A percentile compares a stretch with the other conserved stretches of the same genome.
phyloP scores from a whole-genome alignment of 352 stramenopile genomes.

The Phytophthora colocasiae region DNA sequence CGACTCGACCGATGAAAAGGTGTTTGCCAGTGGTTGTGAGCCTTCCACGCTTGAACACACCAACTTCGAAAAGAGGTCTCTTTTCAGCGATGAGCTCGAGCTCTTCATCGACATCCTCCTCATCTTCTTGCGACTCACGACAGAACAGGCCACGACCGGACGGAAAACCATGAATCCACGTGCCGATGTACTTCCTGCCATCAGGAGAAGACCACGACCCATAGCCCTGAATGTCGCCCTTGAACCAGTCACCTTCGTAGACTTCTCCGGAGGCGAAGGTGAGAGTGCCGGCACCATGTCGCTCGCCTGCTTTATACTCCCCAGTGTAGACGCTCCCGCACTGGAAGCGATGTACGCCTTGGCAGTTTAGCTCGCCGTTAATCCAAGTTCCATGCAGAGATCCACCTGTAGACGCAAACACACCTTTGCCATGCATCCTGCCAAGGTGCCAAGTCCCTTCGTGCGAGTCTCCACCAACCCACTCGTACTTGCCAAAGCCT shows the following conservation, averaged over 20 bases:
- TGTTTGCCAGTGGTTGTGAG: constrained; percentile 47
- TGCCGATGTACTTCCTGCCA: constrained; percentile 58
- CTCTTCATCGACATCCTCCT: constrained; percentile 31
- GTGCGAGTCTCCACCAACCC: constrained; percentile 72
- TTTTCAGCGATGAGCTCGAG: constrained; percentile 17
- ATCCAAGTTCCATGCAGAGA: constrained; percentile 60
- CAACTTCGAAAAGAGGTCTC: constrained; percentile 31
- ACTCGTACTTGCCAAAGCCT: constrained; percentile 75
- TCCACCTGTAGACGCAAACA: constrained; percentile 48
- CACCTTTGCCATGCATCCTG: constrained; percentile 71
- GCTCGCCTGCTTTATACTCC: constrained; percentile 49
- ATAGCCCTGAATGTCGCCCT: constrained; percentile 61
- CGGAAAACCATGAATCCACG: constrained; percentile 62
- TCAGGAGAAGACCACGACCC: constrained; percentile 64
- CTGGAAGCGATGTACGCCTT: constrained; percentile 56
- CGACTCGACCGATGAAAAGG: constrained; percentile 53
- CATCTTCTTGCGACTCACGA: constrained; percentile 27
- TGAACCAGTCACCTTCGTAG: constrained; percentile 74
- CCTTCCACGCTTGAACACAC: constrained; percentile 55
- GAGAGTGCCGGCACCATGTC: constrained; percentile 65
- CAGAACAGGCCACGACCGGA: constrained; percentile 65
- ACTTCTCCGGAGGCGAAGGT: constrained; percentile 63
- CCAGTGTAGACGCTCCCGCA: constrained; percentile 72
- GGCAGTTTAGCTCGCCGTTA: constrained; percentile 50
- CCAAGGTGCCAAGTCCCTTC: constrained; percentile 65